Conservation (phyloP, 2,329 filamentous ascomycete genomes). For the Fusarium succisae region DNA sequence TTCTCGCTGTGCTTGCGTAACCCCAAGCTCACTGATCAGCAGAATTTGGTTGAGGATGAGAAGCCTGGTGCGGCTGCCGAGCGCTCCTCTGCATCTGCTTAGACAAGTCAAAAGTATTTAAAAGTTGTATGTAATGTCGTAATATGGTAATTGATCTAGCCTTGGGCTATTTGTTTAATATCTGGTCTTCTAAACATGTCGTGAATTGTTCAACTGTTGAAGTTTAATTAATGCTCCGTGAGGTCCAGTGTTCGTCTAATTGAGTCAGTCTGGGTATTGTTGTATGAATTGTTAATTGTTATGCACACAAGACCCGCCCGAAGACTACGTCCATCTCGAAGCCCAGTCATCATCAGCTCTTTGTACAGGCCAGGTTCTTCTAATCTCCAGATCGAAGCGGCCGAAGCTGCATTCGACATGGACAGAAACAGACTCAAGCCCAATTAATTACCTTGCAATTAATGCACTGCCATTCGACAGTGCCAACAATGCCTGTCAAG, state of each 20-base stretch:
- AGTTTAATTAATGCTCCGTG: background rate
- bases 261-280: too few relatives aligned
- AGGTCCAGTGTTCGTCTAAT: background rate
- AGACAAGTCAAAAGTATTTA: background rate
- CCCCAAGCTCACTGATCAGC: constrained; percentile 56
- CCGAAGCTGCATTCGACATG: background rate
- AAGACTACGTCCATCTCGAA: background rate
- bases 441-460: rapidly evolving
- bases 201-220: background rate
- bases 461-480: too few relatives aligned
- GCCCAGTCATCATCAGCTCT: background rate
- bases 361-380: background rate
- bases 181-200: background rate
- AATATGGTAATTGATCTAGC: constrained; percentile 21
- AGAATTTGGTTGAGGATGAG: constrained; percentile 53
- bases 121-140: constrained; percentile 4
- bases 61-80: constrained; percentile 23
- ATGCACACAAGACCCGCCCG: background rate
- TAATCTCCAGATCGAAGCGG: background rate
- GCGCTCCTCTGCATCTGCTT: constrained; percentile 1
- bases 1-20: constrained; percentile 56
- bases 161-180: background rate
- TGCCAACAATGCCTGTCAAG: background rate
- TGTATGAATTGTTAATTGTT: background rate
- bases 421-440: background rate